phyloP scores from a whole-genome alignment of 2,329 filamentous ascomycete species.

The Phialocephala subalpina region DNA sequence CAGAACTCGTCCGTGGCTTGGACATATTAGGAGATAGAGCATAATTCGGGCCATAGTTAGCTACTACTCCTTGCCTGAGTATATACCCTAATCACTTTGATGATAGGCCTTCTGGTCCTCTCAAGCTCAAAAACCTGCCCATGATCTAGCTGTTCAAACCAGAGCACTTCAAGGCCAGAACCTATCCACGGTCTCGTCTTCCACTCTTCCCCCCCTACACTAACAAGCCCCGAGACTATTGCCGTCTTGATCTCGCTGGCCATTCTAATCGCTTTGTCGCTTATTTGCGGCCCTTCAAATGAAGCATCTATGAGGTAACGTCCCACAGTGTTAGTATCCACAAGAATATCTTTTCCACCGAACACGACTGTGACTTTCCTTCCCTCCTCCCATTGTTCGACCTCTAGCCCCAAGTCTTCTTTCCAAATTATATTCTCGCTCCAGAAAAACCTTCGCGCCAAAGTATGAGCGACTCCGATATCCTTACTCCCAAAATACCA shows the following conservation, averaged over 20 bases:
- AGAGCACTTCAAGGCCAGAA: slow-evolving; percentile 52
- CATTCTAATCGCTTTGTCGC: no score
- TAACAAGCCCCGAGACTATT: no score
- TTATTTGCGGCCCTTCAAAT: no score
- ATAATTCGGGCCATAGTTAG: no score
- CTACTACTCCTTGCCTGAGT: no score
- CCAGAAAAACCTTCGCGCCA: slow-evolving; percentile 66
- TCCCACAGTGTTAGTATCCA: slow-evolving; percentile 57
- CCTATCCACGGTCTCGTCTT: slow-evolving; percentile 16
- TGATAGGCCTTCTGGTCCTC: no score
- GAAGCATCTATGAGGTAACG: slow-evolving; percentile 51
- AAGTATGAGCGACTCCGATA: slow-evolving; percentile 61
- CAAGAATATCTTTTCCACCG: slow-evolving; percentile 58
- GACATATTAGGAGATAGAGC: no score
- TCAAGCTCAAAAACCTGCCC: slow-evolving; percentile 59
- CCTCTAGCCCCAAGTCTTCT: slow-evolving; percentile 60
- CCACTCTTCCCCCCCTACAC: slow-evolving; percentile 42
- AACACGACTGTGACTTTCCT: slow-evolving; percentile 54
- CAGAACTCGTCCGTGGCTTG: no score
- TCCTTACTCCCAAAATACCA: slow-evolving; percentile 65
- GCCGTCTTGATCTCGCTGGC: no score
- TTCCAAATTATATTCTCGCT: slow-evolving; percentile 64
- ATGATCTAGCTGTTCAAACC: slow-evolving; percentile 61
- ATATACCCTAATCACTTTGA: no score
- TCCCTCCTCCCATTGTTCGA: no score